Base-by-base conservation (phyloP, 495 filamentous ascomycete genomes). In the Aspergillus saccharolyticus region DNA sequence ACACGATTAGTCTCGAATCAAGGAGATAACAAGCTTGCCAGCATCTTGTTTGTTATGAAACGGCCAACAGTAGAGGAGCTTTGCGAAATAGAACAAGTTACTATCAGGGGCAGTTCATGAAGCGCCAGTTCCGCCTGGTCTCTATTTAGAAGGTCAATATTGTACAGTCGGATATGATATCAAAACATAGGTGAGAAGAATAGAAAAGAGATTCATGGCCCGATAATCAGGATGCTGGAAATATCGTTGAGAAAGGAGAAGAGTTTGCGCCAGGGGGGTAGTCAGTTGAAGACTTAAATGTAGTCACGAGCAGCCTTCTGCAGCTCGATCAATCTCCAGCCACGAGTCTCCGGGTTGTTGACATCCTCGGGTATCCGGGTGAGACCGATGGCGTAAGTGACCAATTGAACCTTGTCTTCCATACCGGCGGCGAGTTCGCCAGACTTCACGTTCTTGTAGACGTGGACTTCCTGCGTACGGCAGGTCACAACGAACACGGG, bases 301-400 rank as follows among this genome's bases (percentile, higher is more conserved):
- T 94, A 98, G 76, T 98, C 94, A 70, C 95, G 85, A 55, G 88
- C 92, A 73, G 89, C 94, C 87, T 98, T 98, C 75, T 98, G 94
- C 76, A 98, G 80, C 80, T 98, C 94, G 68, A 98, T 96, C 71
- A 98, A 76, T 65, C 91, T 83, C 94, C 94, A 98, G 16, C 94
- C 94, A 61, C 91, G 81, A 4, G 94, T 98, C 73, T 98, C 94
- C 1, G 90, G 90, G 73, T 97, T 97, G 76, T 84, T 92, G 54
- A 97, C 94, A 61, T 98, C 94, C 65, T 98, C 94, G 20, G 93
- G 82, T 42, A 96, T 84, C 54, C 94, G 80, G 1, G 94, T 97
- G 53, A 97, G 86, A 53, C 94, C 94, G 62, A 98, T 97, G 44
- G 92, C 94, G 63, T 98, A 98, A 1, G 95, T 97, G 60, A 98